These are phyloP conservation scores for Leccinellum albellum DNA, from an alignment of 768 basidiomycete genomes.

Conservation along the genomic window DNA sequence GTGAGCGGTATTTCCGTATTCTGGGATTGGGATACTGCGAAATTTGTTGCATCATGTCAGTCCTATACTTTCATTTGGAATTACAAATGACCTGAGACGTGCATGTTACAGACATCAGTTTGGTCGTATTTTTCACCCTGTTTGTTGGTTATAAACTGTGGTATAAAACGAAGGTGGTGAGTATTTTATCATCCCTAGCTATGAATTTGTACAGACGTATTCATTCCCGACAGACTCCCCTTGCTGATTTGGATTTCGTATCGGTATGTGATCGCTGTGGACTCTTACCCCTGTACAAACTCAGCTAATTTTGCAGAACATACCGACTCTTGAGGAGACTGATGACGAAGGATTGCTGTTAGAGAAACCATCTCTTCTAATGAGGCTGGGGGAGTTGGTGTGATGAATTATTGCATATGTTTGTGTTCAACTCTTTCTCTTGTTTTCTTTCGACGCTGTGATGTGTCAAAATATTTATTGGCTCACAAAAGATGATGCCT, in stretches of 20 bases:
- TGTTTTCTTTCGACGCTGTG: not conserved
- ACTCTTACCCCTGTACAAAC: not conserved
- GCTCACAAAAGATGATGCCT: too few species aligned
- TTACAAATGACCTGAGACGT: not conserved
- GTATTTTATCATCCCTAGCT: not conserved
- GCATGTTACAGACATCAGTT: constrained; percentile 33
- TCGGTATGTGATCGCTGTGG: constrained; percentile 40
- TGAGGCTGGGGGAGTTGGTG: constrained; percentile 2
- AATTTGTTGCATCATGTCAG: constrained; percentile 45
- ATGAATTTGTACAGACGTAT: not conserved
- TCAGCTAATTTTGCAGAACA: constrained; percentile 40
- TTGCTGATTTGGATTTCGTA: constrained; percentile 64
- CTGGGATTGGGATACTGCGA: constrained; percentile 54
- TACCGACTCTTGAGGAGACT: constrained; percentile 68
- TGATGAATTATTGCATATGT: not conserved
- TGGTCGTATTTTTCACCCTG: constrained; percentile 40
- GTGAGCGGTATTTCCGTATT: constrained; percentile 58
- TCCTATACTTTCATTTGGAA: not conserved
- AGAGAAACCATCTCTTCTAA: constrained; percentile 5
- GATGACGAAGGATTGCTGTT: constrained; percentile 33
- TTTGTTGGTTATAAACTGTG: constrained; percentile 43
- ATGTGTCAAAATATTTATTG: too few species aligned
- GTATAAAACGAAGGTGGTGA: constrained; percentile 21
- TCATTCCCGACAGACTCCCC: constrained; percentile 7
- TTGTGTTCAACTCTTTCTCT: not conserved